Base-by-base conservation (phyloP, 140 eudicot species). In the Cichorium intybus region DNA sequence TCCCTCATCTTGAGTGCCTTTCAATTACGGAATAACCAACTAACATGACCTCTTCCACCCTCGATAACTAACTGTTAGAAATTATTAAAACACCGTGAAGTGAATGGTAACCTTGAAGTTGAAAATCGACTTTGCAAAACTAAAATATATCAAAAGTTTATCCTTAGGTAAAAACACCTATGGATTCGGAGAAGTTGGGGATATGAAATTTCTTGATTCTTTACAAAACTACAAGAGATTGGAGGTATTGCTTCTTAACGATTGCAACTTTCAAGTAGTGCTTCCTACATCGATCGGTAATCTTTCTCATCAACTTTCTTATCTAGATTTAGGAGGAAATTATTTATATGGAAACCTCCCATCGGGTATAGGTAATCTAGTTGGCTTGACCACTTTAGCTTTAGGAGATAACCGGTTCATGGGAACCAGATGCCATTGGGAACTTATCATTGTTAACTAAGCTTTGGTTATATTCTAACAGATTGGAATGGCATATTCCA, bases 401-500 rank as follows among this genome's bases (percentile, higher is more conserved):
- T 22, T 66, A 29, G 16, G 2, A 4, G 6, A 21, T 0, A 79
- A 79, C 52, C 31, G 3, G n/a, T 54, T 79, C 37, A 43, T 68
- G 0, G 78, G 81, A 10, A 10, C 75, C 85, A 15, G 43, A 56
- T 6, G 5, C 64, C 15, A 43, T 80, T 0, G 85, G 85, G 43
- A 80, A 80, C 56, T 34, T 80, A 50, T 51, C 81, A 3, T 18
- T 41, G 20, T 55, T 80, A 23, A 23, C 10, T 10, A 15, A 12
- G 5, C 78, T 75, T 12, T 0, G 12, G 9, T 14, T 79, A 45
- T 6, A 5, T 11, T 12, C 56, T 17, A 79, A 79, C n/a, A 52
- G 21, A 4, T 50, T 80, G 1, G 61, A 75, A 34, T 75, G 85
- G 2, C 27, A 15, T 54, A 75, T 80, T 4, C 80, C 81, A 0